These are phyloP conservation scores for Ogataea zsoltii DNA, from an alignment of 805 yeast species.

Conservation along the genomic window DNA sequence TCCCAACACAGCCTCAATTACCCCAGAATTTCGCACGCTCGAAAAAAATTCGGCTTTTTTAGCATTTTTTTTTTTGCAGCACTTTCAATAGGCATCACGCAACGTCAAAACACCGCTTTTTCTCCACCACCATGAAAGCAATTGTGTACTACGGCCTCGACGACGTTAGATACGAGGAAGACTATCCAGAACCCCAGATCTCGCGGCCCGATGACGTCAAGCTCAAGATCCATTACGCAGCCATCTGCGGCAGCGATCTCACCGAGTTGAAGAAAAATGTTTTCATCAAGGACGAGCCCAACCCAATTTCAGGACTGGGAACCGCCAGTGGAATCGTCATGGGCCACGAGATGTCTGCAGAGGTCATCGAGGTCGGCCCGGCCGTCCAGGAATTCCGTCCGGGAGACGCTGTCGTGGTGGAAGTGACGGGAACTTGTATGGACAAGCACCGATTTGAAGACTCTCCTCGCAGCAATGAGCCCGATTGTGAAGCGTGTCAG, in stretches of 20 bases:
- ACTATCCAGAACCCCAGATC: constrained; percentile 37
- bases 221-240: constrained; percentile 49
- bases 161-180: constrained; percentile 22
- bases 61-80: no score
- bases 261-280: constrained; percentile 37
- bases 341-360: constrained; percentile 52
- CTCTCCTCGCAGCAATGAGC: constrained; percentile 22
- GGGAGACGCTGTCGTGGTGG: constrained; percentile 51
- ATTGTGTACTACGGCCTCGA: constrained; percentile 23
- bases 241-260: constrained; percentile 60
- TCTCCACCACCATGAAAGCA: constrained; percentile 20
- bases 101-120: no score
- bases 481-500: constrained; percentile 16
- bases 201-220: constrained; percentile 40
- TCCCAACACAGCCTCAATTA: no score
- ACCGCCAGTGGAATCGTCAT: background rate
- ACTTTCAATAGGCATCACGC: no score
- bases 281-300: constrained; percentile 7
- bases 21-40: no score
- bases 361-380: constrained; percentile 47
- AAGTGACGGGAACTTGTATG: constrained; percentile 49
- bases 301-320: constrained; percentile 38
- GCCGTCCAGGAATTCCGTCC: constrained; percentile 41
- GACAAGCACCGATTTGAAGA: constrained; percentile 30
- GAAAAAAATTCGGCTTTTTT: no score